Evolutionary conservation across 192 early-diverging fungal genomes (phyloP).

Genomic region (Entomortierella parvispora): DNA sequence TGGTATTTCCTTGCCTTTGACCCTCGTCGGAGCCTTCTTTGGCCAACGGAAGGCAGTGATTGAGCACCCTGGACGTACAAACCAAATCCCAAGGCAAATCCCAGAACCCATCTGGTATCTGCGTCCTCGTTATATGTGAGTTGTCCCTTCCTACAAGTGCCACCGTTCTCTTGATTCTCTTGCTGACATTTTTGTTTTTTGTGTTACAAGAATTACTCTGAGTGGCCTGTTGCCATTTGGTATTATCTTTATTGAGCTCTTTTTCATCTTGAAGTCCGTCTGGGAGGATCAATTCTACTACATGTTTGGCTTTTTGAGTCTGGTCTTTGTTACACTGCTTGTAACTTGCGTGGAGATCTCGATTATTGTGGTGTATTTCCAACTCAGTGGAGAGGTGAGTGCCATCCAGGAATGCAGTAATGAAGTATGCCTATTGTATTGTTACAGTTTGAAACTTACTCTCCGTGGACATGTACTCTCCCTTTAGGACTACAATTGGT

Average conservation of each 20-base stretch:
- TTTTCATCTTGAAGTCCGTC: conserved; percentile 75
- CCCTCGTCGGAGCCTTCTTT: conserved; percentile 87
- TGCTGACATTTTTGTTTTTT: no score
- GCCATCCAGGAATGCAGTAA: no score
- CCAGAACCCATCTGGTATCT: conserved; percentile 85
- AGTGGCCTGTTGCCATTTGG: conserved; percentile 69
- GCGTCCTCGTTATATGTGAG: conserved; percentile 59
- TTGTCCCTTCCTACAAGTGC: background rate
- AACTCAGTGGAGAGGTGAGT: conserved; percentile 64
- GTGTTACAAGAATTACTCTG: conserved; percentile 38
- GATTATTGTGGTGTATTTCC: conserved; percentile 75
- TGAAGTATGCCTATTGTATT: no score
- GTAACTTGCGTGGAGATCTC: conserved; percentile 69
- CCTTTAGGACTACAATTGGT: conserved; percentile 83
- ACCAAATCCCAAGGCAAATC: conserved; percentile 92
- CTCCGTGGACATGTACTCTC: conserved; percentile 47
- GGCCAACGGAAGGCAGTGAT: conserved; percentile 81
- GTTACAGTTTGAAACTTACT: no score
- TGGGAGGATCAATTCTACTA: conserved; percentile 77
- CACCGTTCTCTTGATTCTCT: no score
- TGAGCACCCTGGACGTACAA: conserved; percentile 89
- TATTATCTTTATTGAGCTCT: conserved; percentile 78
- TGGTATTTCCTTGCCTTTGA: conserved; percentile 80
- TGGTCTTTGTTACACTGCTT: conserved; percentile 69
- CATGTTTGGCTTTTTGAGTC: conserved; percentile 68